Evolutionary conservation across 139 green algal species (phyloP).

Genomic region (Asterochloris erici): DNA sequence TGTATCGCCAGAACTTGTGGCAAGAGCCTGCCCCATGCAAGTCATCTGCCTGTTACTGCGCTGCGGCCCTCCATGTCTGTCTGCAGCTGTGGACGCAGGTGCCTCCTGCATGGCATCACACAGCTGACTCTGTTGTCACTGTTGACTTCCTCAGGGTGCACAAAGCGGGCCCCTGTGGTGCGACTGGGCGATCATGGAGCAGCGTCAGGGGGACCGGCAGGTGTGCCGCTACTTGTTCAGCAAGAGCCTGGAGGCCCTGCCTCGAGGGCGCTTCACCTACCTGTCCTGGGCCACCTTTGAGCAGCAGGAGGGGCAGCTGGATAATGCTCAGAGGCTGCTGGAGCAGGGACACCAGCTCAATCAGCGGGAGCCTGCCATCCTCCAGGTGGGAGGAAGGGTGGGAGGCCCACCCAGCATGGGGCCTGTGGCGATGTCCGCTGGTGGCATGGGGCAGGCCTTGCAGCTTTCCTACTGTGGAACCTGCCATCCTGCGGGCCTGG

Average conservation of each 20-base stretch:
- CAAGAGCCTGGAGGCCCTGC: slow-evolving; percentile 46
- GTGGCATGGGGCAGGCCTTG: too few relatives aligned
- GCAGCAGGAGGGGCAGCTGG: slow-evolving; percentile 56
- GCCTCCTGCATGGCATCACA: too few relatives aligned
- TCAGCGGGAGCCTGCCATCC: slow-evolving; percentile 75
- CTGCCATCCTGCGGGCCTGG: too few relatives aligned
- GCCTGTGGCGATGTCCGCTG: too few relatives aligned
- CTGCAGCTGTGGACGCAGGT: too few relatives aligned
- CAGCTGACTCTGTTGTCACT: too few relatives aligned
- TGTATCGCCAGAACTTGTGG: too few relatives aligned
- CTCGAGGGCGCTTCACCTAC: slow-evolving; percentile 60
- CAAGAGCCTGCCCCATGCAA: too few relatives aligned
- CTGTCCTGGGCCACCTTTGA: slow-evolving; percentile 77
- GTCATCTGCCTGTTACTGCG: too few relatives aligned
- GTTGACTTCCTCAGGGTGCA: slow-evolving; percentile 14
- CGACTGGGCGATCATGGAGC: slow-evolving; percentile 82
- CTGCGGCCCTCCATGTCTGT: too few relatives aligned
- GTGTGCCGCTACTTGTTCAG: slow-evolving; percentile 61
- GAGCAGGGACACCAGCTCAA: slow-evolving; percentile 69
- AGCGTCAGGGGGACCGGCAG: slow-evolving; percentile 47
- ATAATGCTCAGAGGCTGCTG: slow-evolving; percentile 71
- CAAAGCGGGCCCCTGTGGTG: slow-evolving; percentile 76
- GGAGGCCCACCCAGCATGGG: too few relatives aligned
- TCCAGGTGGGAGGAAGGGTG: slow-evolving; percentile 50
- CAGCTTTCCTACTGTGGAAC: too few relatives aligned